These are phyloP conservation scores for Gregarina niphandrodes DNA, from an alignment of 169 alveolate species.

Conservation along the genomic window DNA sequence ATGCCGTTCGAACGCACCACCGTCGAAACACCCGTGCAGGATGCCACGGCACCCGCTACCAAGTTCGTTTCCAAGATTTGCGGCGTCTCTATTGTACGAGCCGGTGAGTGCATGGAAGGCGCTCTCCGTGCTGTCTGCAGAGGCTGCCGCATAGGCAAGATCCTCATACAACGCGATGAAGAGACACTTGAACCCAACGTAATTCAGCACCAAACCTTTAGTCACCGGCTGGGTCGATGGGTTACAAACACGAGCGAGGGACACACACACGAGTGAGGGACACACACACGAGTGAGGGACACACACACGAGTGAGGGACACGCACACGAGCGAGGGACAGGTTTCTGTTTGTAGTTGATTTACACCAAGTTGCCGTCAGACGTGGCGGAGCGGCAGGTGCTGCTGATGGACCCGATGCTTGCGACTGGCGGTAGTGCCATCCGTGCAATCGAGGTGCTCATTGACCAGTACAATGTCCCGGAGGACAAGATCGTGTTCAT, in stretches of 20 bases:
- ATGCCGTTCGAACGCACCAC: constrained; percentile 8
- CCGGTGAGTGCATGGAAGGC: constrained; percentile 26
- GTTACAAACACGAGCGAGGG: too few relatives aligned
- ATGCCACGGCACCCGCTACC: constrained; percentile 4
- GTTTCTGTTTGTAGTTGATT: too few relatives aligned
- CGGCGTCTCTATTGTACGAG: constrained; percentile 25
- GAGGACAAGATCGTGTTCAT: constrained; percentile 41
- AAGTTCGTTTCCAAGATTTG: constrained; percentile 9
- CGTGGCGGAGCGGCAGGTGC: constrained; percentile 26
- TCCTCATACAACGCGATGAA: constrained; percentile 21
- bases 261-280: too few relatives aligned
- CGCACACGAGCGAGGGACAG: too few relatives aligned
- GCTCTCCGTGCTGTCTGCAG: constrained; percentile 21
- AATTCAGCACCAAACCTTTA: too few relatives aligned
- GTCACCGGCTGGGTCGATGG: too few relatives aligned
- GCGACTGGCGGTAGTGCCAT: constrained; percentile 55
- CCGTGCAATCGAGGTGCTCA: constrained; percentile 28
- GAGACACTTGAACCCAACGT: too few relatives aligned
- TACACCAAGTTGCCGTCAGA: constrained; percentile 36
- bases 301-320: too few relatives aligned
- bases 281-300: too few relatives aligned
- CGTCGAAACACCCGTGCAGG: constrained; percentile 12
- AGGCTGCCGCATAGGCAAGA: constrained; percentile 23
- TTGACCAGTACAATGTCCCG: too few relatives aligned
- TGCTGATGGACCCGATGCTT: constrained; percentile 59